Evolutionary conservation across 1,284 basidiomycete genomes (phyloP).

Genomic region (Macrocystidia cucumis): DNA sequence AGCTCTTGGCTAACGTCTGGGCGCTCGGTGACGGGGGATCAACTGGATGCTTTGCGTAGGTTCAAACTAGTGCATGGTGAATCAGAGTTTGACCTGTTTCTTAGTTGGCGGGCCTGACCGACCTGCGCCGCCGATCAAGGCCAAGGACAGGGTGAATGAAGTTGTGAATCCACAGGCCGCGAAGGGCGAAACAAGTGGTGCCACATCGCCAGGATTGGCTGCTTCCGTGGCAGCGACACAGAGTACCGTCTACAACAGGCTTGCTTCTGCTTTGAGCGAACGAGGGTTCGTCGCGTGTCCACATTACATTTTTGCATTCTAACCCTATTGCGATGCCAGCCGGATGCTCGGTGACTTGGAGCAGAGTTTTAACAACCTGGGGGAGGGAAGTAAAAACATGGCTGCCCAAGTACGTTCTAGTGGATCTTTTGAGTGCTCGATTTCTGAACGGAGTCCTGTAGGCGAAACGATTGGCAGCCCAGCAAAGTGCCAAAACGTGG

Average conservation of each 20-base stretch:
- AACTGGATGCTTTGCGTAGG: constrained; percentile 53
- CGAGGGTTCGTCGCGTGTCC: constrained; percentile 39
- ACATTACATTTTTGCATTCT: constrained; percentile 1
- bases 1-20: constrained; percentile 45
- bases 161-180: constrained; percentile 8
- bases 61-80: constrained; percentile 9
- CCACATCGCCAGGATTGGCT: constrained; percentile 20
- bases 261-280: constrained; percentile 51
- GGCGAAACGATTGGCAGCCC: constrained; percentile 55
- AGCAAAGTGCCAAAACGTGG: constrained; percentile 57
- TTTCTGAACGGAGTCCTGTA: constrained; percentile 14
- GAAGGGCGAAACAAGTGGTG: no score
- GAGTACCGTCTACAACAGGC: constrained; percentile 34
- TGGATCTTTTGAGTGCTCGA: not conserved
- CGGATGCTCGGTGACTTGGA: constrained; percentile 54
- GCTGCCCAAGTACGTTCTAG: constrained; percentile 39
- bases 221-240: constrained; percentile 29
- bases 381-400: constrained; percentile 59
- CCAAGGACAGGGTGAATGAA: constrained; percentile 9
- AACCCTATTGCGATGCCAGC: constrained; percentile 20
- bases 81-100: constrained; percentile 5
- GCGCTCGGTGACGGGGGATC: constrained; percentile 41
- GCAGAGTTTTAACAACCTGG: constrained; percentile 52
- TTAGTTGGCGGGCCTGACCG: constrained; percentile 60
- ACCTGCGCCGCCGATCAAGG: constrained; percentile 28